Percentiles rank a stretch among this genome's conserved stretches.
phyloP scores from a whole-genome alignment of 2,329 filamentous ascomycete genomes.

The Neurospora sp. region DNA sequence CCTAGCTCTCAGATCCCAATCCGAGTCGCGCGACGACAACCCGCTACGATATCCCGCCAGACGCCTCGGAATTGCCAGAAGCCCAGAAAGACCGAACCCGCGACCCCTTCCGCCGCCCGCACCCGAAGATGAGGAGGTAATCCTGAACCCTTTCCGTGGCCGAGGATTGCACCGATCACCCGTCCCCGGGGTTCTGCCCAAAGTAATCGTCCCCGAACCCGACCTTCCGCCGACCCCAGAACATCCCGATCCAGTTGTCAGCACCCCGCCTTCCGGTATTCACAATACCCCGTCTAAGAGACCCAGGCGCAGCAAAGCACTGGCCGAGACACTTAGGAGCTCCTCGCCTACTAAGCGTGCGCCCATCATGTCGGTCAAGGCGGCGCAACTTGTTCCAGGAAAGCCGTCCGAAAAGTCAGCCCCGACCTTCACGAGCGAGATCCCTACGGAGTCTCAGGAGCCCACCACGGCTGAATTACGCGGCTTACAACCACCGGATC shows the following conservation, averaged over 20 bases:
- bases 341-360: constrained; percentile 44
- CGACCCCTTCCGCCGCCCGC: constrained; percentile 37
- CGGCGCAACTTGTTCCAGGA: background rate
- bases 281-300: constrained; percentile 47
- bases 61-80: constrained; percentile 22
- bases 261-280: constrained; percentile 47
- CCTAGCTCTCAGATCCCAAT: constrained; percentile 16
- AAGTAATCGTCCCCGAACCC: constrained; percentile 39
- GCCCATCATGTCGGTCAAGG: constrained; percentile 11
- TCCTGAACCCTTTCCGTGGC: constrained; percentile 31
- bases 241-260: constrained; percentile 41
- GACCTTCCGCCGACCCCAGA: constrained; percentile 52
- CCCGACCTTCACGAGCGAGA: background rate
- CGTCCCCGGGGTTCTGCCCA: constrained; percentile 23
- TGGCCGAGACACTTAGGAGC: constrained; percentile 30
- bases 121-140: constrained; percentile 31
- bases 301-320: constrained; percentile 31
- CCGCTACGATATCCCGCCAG: constrained; percentile 19
- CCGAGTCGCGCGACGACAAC: constrained; percentile 10
- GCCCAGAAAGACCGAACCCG: constrained; percentile 31
- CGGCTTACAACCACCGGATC: constrained; percentile 30
- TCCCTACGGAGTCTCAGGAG: constrained; percentile 9
- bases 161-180: constrained; percentile 27
- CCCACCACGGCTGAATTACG: constrained; percentile 26
- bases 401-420: background rate